Conservation (phyloP, 441 rosid species). For the Theobroma grandiflorum region DNA sequence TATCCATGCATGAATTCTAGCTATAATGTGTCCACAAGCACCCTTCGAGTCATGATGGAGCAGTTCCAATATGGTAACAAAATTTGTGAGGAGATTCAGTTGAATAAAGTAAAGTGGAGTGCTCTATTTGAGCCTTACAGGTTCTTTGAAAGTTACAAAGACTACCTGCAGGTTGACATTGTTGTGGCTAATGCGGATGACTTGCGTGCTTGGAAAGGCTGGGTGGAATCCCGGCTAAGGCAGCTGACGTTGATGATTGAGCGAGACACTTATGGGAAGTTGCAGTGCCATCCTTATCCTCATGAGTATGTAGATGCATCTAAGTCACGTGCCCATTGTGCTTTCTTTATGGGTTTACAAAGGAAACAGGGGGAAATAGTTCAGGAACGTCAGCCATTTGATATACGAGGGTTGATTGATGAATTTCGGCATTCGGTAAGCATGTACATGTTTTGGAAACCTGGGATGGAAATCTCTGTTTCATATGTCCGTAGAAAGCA, state of each 20-base stretch:
- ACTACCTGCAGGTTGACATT: constrained; percentile 73
- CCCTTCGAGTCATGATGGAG: constrained; percentile 71
- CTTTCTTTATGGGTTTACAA: constrained; percentile 75
- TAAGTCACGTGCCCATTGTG: constrained; percentile 55
- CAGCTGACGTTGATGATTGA: constrained; percentile 76
- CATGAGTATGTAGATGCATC: constrained; percentile 55
- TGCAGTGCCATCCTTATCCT: constrained; percentile 81
- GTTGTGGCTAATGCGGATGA: constrained; percentile 64
- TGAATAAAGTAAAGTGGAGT: constrained; percentile 62
- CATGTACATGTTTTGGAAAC: constrained; percentile 73
- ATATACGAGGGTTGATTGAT: constrained; percentile 69
- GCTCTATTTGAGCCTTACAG: constrained; percentile 66
- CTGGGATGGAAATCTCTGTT: constrained; percentile 73
- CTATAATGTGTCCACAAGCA: constrained; percentile 73
- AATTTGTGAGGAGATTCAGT: constrained; percentile 66
- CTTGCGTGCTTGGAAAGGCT: constrained; percentile 74
- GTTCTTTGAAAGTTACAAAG: constrained; percentile 73
- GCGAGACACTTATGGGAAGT: constrained; percentile 66
- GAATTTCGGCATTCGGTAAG: constrained; percentile 55
- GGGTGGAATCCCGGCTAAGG: constrained; percentile 81
- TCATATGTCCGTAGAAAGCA: constrained; percentile 71
- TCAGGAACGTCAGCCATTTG: constrained; percentile 77
- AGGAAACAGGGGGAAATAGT: constrained; percentile 63
- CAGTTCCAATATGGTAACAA: constrained; percentile 70
- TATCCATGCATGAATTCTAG: constrained; percentile 89